These are phyloP conservation scores for Backusella circina DNA, from an alignment of 192 early-diverging fungal genomes.

Conservation along the genomic window DNA sequence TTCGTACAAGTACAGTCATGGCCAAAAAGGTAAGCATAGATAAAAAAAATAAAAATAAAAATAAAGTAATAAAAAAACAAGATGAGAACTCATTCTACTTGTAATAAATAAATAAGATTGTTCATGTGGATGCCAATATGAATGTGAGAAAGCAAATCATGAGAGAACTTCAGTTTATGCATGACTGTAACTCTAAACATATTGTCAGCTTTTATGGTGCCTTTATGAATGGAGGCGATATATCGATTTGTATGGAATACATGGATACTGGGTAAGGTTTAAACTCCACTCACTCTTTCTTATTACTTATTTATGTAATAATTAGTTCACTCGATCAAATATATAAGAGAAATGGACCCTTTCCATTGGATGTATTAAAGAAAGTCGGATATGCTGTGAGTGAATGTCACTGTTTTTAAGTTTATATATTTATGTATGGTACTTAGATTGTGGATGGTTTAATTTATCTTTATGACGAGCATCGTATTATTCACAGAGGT, in stretches of 20 bases:
- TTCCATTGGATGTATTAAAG: constrained; percentile 80
- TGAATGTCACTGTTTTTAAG: background rate
- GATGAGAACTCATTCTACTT: background rate
- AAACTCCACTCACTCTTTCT: background rate
- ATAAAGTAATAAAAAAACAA: background rate
- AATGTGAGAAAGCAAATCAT: constrained; percentile 80
- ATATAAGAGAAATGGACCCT: constrained; percentile 82
- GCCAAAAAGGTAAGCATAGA: constrained; percentile 81
- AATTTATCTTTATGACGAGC: constrained; percentile 82
- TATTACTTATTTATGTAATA: background rate
- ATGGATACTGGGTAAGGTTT: constrained; percentile 75
- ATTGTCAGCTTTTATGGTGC: constrained; percentile 97
- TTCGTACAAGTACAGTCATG: constrained; percentile 88
- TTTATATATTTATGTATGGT: background rate
- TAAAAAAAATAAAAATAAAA: constrained; percentile 9
- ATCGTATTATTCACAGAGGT: constrained; percentile 93
- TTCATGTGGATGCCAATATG: constrained; percentile 44
- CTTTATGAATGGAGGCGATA: constrained; percentile 73
- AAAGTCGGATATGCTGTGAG: constrained; percentile 74
- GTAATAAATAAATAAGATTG: too few relatives aligned
- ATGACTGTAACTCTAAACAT: constrained; percentile 90
- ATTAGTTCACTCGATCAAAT: constrained; percentile 78
- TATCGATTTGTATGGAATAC: constrained; percentile 96
- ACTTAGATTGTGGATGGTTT: constrained; percentile 60
- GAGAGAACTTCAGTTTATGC: constrained; percentile 91